Conservation (phyloP, 2,329 filamentous ascomycete genomes). For the Pseudogymnoascus sp. region DNA sequence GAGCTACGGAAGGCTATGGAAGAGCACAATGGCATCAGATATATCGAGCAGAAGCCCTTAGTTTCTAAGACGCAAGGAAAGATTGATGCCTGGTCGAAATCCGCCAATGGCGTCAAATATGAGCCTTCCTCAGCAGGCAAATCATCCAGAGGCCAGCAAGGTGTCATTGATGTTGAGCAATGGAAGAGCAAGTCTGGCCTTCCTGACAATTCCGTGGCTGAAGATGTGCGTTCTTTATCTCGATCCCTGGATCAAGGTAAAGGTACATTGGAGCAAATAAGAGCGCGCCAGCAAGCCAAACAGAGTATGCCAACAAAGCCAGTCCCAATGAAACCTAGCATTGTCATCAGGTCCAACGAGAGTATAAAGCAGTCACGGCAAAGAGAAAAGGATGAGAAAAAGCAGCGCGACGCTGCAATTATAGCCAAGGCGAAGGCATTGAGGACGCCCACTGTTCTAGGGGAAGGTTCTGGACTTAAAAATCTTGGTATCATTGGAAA, state of each 20-base stretch:
- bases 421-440: conserved; percentile 61
- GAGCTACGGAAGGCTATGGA: conserved; percentile 61
- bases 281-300: conserved; percentile 19
- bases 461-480: conserved; percentile 70
- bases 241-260: conserved; percentile 8
- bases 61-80: conserved; percentile 46
- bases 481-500: conserved; percentile 66
- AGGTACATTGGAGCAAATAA: conserved; percentile 10
- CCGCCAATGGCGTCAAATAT: conserved; percentile 31
- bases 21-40: conserved; percentile 46
- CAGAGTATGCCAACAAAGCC: conserved; percentile 18
- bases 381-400: conserved; percentile 65
- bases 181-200: conserved; percentile 2
- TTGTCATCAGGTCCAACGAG: conserved; percentile 13
- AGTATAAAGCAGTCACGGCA: conserved; percentile 39
- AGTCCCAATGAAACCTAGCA: conserved; percentile 26
- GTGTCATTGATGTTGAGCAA: conserved; percentile 10
- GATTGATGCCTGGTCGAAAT: conserved; percentile 55
- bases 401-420: conserved; percentile 60
- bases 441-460: conserved; percentile 47
- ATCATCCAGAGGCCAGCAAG: not conserved
- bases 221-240: conserved; percentile 10
- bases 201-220: not conserved
- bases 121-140: conserved; percentile 18
- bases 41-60: conserved; percentile 37